Evolutionary conservation across 2,329 filamentous ascomycete genomes (phyloP).

Genomic region (Aspergillus japonicus): DNA sequence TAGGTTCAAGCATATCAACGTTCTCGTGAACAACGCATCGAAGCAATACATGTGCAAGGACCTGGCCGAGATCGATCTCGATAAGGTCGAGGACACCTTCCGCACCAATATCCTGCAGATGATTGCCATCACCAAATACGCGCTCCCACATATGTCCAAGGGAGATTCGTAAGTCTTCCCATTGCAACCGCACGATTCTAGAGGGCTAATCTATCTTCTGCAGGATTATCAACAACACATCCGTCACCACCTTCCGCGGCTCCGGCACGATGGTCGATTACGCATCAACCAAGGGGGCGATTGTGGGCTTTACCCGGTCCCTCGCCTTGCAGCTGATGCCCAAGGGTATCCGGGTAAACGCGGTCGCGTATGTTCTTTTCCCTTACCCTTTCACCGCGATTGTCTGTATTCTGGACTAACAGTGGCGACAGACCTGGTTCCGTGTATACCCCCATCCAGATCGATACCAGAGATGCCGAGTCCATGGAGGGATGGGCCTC

Average conservation of each 20-base stretch:
- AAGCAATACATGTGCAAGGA: slow-evolving; percentile 57
- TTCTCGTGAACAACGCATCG: slow-evolving; percentile 60
- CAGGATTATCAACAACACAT: slow-evolving; percentile 59
- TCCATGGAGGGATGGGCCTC: slow-evolving; percentile 37
- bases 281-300: slow-evolving; percentile 58
- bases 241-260: slow-evolving; percentile 56
- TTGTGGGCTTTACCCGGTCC: slow-evolving; percentile 56
- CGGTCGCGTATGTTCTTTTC: slow-evolving; percentile 37
- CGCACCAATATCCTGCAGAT: slow-evolving; percentile 58
- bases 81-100: slow-evolving; percentile 57
- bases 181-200: background rate
- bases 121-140: slow-evolving; percentile 60
- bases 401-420: background rate
- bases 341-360: slow-evolving; percentile 58
- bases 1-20: slow-evolving; percentile 38
- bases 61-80: slow-evolving; percentile 55
- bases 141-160: slow-evolving; percentile 55
- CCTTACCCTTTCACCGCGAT: background rate
- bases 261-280: slow-evolving; percentile 55
- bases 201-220: background rate
- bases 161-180: slow-evolving; percentile 44
- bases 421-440: slow-evolving; percentile 28
- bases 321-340: slow-evolving; percentile 54
- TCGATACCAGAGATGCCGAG: slow-evolving; percentile 34
- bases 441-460: slow-evolving; percentile 37